A percentile compares a stretch with the other conserved stretches of the same genome.
phyloP scores from a whole-genome alignment of 805 yeast species.

The Wickerhamomyces canadensis region DNA sequence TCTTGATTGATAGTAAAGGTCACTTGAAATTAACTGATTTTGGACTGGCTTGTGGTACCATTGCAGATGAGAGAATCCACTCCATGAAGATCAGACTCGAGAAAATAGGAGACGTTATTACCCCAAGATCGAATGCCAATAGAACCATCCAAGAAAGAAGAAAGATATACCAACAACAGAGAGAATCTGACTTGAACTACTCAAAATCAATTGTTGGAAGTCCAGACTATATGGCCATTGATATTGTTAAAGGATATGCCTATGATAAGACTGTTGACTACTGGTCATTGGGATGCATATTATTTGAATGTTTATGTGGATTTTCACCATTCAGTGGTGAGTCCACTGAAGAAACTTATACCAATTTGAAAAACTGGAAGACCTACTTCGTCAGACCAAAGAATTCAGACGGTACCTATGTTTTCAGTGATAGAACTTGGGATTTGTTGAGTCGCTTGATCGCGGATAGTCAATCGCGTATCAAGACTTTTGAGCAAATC shows the following conservation, averaged over 20 bases:
- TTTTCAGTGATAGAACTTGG: conserved; percentile 97
- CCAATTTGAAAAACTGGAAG: conserved; percentile 90
- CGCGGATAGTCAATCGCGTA: conserved; percentile 70
- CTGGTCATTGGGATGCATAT: conserved; percentile 98
- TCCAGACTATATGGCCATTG: conserved; percentile 98
- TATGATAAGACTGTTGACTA: conserved; percentile 97
- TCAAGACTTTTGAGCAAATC: conserved; percentile 76
- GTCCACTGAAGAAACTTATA: conserved; percentile 89
- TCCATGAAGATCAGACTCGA: conserved; percentile 73
- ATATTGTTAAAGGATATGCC: conserved; percentile 79
- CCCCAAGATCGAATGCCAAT: conserved; percentile 45
- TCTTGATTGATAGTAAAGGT: conserved; percentile 82
- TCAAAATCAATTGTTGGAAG: conserved; percentile 97
- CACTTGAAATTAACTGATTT: conserved; percentile 94
- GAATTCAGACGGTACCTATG: conserved; percentile 84
- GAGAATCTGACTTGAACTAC: conserved; percentile 71
- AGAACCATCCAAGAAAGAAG: conserved; percentile 85
- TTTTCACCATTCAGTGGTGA: conserved; percentile 97
- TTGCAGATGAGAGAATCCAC: conserved; percentile 88
- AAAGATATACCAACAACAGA: conserved; percentile 69
- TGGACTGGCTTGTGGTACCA: conserved; percentile 95
- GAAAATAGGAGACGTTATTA: conserved; percentile 68
- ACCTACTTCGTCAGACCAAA: conserved; percentile 84
- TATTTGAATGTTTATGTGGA: conserved; percentile 93
- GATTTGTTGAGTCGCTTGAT: conserved; percentile 72